Evolutionary conservation across 2,329 filamentous ascomycete species (phyloP).

Genomic region (Fusarium sp.): DNA sequence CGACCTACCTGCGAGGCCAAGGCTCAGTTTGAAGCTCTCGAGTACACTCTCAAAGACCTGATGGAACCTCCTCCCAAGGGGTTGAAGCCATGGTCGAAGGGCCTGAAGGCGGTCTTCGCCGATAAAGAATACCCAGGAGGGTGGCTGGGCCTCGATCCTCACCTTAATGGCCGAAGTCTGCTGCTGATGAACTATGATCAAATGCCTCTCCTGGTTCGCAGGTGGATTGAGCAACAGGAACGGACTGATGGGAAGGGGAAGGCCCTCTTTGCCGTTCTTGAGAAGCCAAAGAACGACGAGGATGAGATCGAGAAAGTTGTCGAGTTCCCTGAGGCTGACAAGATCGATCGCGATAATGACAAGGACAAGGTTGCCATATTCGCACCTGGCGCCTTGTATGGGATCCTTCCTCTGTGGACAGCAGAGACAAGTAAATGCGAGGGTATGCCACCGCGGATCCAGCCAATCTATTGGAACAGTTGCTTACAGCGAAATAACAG

Average conservation of each 20-base stretch:
- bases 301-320: constrained; percentile 52
- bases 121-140: constrained; percentile 58
- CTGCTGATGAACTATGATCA: constrained; percentile 57
- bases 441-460: constrained; percentile 44
- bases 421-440: constrained; percentile 55
- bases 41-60: constrained; percentile 57
- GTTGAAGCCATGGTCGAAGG: constrained; percentile 51
- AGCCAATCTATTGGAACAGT: neutral
- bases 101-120: constrained; percentile 53
- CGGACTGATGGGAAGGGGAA: constrained; percentile 46
- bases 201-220: constrained; percentile 54
- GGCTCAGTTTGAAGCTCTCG: constrained; percentile 49
- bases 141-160: constrained; percentile 63
- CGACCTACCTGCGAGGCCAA: constrained; percentile 48
- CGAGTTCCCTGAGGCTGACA: constrained; percentile 38
- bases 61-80: constrained; percentile 50
- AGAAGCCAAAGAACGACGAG: constrained; percentile 50
- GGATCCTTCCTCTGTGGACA: constrained; percentile 60
- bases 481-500: constrained; percentile 26
- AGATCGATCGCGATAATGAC: constrained; percentile 45
- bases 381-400: constrained; percentile 61
- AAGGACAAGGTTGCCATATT: constrained; percentile 56
- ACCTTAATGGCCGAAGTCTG: constrained; percentile 58
- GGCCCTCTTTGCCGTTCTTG: constrained; percentile 54
- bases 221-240: constrained; percentile 60